Base-by-base conservation (phyloP, 2,329 filamentous ascomycete genomes). In the Epichloe scottii region DNA sequence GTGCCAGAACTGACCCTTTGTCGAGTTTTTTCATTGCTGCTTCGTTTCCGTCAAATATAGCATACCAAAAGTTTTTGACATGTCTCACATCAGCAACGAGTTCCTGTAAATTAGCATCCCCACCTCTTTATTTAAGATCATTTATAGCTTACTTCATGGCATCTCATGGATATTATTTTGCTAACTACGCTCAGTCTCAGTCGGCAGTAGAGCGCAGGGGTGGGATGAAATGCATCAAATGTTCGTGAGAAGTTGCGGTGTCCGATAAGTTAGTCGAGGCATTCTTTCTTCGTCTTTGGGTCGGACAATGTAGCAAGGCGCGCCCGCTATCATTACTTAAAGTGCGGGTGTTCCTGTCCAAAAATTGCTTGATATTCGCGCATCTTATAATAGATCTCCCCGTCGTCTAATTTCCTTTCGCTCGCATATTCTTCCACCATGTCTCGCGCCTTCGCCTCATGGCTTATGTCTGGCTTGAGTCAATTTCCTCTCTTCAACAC, bases 171-270 rank as follows among this genome's bases (percentile, higher is more conserved):
- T 17, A 52, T 54, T 33, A 54, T 54, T 44, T 52, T 54, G 47
- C 52, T 54, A 3, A 54, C 37, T 5, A 41, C 58, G 46, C 62
- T 61, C 7, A 66, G 54, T 47, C 59, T 56, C 51, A 68, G 63
- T 48, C 59, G 59, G 48, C 54, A 55, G 58, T 59, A 64, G 40
- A 66, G 59, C 45, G 59, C 59, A 30, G 60, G 62, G 23, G 69
- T 62, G 47, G 55, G 48, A 8, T 63, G 56, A 23, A 68, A 55
- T 19, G 47, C 51, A 51, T 70, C 54, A 56, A 69, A 69, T 34
- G 59, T 60, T 47, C 54, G 46, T 40, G 56, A 55, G 41, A 66
- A 60, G 40, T 58, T 51, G 26, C 38, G 26, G 47, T 65, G 50
- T n/a, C n/a, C n/a, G n/a, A n/a, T n/a, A n/a, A n/a, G n/a, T n/a